These are phyloP conservation scores for Stephania yunnanensis DNA, from an alignment of 164 flowering plant genomes.

Conservation along the genomic window DNA sequence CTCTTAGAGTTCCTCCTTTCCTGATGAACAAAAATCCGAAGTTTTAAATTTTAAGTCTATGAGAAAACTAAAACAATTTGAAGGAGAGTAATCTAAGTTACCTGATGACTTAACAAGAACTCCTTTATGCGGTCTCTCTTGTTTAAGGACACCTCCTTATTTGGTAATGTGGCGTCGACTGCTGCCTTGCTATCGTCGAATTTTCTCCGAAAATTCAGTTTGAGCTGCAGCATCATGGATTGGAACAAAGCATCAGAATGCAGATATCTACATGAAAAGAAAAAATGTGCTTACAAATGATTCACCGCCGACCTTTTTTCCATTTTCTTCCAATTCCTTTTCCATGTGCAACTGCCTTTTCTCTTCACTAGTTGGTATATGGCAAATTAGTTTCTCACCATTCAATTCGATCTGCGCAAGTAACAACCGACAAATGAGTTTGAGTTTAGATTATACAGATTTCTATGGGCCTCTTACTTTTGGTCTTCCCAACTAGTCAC, in stretches of 20 bases:
- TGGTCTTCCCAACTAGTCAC: too few relatives aligned
- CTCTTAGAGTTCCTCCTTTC: conserved; percentile 29
- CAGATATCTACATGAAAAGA: background rate
- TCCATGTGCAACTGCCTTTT: background rate
- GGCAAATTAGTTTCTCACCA: background rate
- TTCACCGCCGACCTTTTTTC: background rate
- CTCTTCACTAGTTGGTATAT: background rate
- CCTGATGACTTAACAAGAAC: conserved; percentile 44
- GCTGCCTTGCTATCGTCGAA: conserved; percentile 65
- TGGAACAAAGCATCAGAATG: background rate
- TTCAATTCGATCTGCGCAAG: background rate
- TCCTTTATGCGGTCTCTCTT: conserved; percentile 50
- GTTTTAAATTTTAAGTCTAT: background rate
- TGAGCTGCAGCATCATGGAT: conserved; percentile 28
- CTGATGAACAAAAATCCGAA: conserved; percentile 13
- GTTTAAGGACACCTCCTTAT: conserved; percentile 42
- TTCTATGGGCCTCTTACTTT: too few relatives aligned
- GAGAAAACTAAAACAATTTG: background rate
- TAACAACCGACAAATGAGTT: background rate
- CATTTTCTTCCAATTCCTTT: background rate
- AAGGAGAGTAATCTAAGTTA: conserved; percentile 12
- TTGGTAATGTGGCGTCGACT: conserved; percentile 30
- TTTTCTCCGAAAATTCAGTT: conserved; percentile 32
- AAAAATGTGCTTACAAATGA: background rate
- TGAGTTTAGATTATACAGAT: background rate